A percentile compares a stretch with the other conserved stretches of the same genome.
Conservation (phyloP, 75 land plant species). For the Picea glauca region DNA sequence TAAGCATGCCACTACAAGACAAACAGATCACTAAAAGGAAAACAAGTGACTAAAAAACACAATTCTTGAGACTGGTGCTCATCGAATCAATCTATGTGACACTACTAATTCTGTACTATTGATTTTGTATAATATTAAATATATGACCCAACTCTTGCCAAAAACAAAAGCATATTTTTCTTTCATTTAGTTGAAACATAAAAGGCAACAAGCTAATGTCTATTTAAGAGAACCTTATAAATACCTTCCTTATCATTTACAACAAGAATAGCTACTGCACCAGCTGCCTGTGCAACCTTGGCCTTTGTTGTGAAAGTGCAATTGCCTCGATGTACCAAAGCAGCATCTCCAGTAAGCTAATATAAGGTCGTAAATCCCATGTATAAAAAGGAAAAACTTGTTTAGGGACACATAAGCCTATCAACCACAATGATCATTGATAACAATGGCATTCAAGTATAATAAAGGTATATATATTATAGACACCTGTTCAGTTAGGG, state of each 20-base stretch:
- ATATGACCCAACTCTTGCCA: too few relatives aligned
- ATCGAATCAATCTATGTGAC: too few relatives aligned
- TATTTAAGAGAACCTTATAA: too few relatives aligned
- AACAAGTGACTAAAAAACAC: too few relatives aligned
- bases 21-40: too few relatives aligned
- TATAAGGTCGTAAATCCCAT: background rate
- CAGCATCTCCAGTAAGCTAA: constrained; percentile 55
- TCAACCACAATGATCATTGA: background rate
- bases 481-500: constrained; percentile 45
- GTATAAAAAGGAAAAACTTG: background rate
- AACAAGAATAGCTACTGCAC: constrained; percentile 71
- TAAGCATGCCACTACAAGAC: too few relatives aligned
- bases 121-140: too few relatives aligned
- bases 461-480: background rate
- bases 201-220: too few relatives aligned
- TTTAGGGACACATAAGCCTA: background rate
- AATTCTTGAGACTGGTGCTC: too few relatives aligned
- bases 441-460: background rate
- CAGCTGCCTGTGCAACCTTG: constrained; percentile 70
- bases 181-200: too few relatives aligned
- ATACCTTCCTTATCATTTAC: constrained; percentile 88
- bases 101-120: too few relatives aligned
- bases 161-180: too few relatives aligned
- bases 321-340: constrained; percentile 67
- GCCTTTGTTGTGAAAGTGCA: constrained; percentile 89